Base-by-base conservation (phyloP, 257 asterid species). In the Solanum infundibuliforme region DNA sequence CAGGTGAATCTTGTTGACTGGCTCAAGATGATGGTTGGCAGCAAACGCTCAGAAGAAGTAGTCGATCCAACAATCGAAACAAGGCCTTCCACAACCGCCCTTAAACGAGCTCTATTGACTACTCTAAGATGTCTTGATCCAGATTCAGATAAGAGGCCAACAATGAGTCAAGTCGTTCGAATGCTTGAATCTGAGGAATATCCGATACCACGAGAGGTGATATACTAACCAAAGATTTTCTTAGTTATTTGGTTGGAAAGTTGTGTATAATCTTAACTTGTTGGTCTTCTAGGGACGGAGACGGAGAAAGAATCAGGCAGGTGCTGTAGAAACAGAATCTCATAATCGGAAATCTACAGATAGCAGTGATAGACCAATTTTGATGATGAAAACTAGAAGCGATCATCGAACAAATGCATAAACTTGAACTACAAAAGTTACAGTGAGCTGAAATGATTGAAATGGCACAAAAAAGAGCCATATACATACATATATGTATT, bases 1-100 rank as follows among this genome's bases (percentile, higher is more conserved):
- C 94, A 95, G 98, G 95, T 94, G 35, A 95, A 92, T 89, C 90
- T 96, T 89, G 98, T 96, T 14, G 99, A 95, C 82, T 96, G 99
- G 99, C 94, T 96, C 13, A 96, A 96, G 91, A 89, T 90, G 98
- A 96, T 96, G 99, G 98, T 96, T 36, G 98, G 94, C 83, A 92
- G 90, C 88, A 93, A 87, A 86, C 91, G 94, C 41, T 89, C 94
- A 0, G 95, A 93, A 82, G 96, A 93, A 88, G 98, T 96, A 48
- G 94, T 96, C 3, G 99, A 96, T 88, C 96, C 96, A 20, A 90
- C 86, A 71, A 92, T 96, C 6, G 92, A 93, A 85, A 89, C 55
- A 1, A 93, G 91, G 89, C 98, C 98, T 72, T 90, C 96, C 6
- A 95, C 94, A 11, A 88, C 96, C 48, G 87, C 95, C 84, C 94